Conservation (phyloP, 2,329 filamentous ascomycete species). For the Dichotomopilus funicola region DNA sequence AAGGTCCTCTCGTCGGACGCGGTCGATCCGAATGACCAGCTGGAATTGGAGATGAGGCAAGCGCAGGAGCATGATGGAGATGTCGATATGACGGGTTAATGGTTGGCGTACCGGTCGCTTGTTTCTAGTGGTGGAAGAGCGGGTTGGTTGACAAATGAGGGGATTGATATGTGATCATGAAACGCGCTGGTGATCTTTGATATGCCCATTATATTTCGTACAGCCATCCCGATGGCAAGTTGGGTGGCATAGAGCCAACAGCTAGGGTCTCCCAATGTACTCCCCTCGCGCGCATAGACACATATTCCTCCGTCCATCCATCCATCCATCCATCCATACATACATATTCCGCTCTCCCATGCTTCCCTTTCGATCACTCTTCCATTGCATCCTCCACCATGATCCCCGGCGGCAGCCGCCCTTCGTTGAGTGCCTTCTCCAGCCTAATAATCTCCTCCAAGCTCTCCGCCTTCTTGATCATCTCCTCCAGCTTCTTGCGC, state of each 20-base stretch:
- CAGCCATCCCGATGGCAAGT: too few relatives aligned
- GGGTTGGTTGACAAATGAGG: too few relatives aligned
- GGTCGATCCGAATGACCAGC: conserved; percentile 46
- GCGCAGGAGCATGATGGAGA: conserved; percentile 41
- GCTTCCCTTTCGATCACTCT: conserved; percentile 39
- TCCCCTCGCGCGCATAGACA: not conserved
- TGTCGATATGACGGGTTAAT: conserved; percentile 53
- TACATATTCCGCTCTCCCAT: not conserved
- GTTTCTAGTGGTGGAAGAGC: not conserved
- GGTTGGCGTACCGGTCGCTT: not conserved
- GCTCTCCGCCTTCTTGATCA: conserved; percentile 83
- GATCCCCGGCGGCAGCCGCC: conserved; percentile 68
- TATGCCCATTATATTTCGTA: too few relatives aligned
- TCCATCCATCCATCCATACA: not conserved
- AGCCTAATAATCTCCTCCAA: conserved; percentile 82
- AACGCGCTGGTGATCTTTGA: too few relatives aligned
- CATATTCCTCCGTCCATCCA: not conserved
- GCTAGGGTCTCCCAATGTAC: too few relatives aligned
- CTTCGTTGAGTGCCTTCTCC: conserved; percentile 89
- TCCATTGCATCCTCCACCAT: conserved; percentile 54
- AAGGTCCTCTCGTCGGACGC: conserved; percentile 24
- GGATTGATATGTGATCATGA: too few relatives aligned
- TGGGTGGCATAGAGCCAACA: too few relatives aligned
- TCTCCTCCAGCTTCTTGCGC: conserved; percentile 74
- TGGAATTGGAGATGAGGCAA: conserved; percentile 50